Conservation (phyloP, 1,139 yeast genomes). For the Saccharomycopsis hybrid region DNA sequence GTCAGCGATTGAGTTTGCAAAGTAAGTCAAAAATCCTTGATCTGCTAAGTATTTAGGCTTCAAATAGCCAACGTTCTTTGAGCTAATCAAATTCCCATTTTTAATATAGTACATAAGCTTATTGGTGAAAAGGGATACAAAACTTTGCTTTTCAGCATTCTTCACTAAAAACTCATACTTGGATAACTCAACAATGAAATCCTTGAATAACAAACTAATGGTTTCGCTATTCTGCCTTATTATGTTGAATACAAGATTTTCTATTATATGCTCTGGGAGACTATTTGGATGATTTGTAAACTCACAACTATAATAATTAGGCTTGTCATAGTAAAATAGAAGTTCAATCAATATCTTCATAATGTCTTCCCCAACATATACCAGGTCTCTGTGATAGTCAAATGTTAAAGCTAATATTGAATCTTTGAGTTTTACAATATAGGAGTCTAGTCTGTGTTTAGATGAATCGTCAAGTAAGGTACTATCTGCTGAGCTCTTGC, state of each 20-base stretch:
- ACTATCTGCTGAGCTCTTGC: background rate
- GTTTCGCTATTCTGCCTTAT: slow-evolving; percentile 26
- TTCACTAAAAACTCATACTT: background rate
- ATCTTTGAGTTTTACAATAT: background rate
- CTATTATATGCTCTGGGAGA: slow-evolving; percentile 16
- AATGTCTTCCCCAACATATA: slow-evolving; percentile 32
- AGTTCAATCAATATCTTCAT: slow-evolving; percentile 22
- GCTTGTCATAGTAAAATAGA: slow-evolving; percentile 1
- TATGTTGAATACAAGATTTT: slow-evolving; percentile 25
- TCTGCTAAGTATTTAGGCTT: slow-evolving; percentile 7
- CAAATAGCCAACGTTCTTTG: slow-evolving; percentile 32
- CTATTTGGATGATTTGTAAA: background rate
- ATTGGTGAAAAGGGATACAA: slow-evolving; percentile 22
- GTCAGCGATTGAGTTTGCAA: slow-evolving; percentile 22
- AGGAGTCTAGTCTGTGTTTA: too few relatives aligned
- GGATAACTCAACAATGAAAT: slow-evolving; percentile 25
- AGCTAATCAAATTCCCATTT: slow-evolving; percentile 31
- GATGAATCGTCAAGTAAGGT: too few relatives aligned
- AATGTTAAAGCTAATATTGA: slow-evolving; percentile 23
- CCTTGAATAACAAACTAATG: slow-evolving; percentile 27
- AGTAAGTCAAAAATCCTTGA: slow-evolving; percentile 16
- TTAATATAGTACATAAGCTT: slow-evolving; percentile 30
- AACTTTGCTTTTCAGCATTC: background rate
- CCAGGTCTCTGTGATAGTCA: slow-evolving; percentile 31
- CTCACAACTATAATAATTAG: background rate